Conservation (phyloP, 495 filamentous ascomycete genomes). For the Hyaloscypha finlandica region DNA sequence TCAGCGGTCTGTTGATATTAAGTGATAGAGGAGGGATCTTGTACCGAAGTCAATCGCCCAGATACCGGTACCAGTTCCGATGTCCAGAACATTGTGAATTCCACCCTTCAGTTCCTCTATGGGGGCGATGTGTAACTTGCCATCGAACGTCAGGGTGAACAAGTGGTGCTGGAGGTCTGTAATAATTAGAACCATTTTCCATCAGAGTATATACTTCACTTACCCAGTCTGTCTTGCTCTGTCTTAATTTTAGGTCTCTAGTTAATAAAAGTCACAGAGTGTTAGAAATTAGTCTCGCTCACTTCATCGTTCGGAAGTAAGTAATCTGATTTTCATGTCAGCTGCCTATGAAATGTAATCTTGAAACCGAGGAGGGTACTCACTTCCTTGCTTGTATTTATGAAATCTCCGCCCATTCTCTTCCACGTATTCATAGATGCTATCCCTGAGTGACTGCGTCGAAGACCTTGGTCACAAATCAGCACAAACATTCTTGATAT, state of each 20-base stretch:
- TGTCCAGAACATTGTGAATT: constrained; percentile 26
- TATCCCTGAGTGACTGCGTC: constrained; percentile 10
- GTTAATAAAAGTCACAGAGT: not conserved
- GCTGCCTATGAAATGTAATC: constrained; percentile 15
- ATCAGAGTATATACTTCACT: not conserved
- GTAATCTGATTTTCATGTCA: constrained; percentile 34
- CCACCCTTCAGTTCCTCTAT: not conserved
- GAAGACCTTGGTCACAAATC: constrained; percentile 1
- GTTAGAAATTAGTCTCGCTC: not conserved
- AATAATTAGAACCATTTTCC: not conserved
- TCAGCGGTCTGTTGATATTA: not conserved
- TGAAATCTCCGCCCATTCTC: constrained; percentile 43
- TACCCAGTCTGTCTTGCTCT: constrained; percentile 18
- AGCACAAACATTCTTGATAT: not conserved
- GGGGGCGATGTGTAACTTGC: constrained; percentile 21
- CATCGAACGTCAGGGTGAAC: constrained; percentile 11
- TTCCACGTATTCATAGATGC: constrained; percentile 32
- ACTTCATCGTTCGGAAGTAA: constrained; percentile 41
- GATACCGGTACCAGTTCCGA: constrained; percentile 32
- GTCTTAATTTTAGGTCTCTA: not conserved
- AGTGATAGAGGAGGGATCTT: not conserved
- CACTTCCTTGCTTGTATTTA: constrained; percentile 41
- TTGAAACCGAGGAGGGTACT: constrained; percentile 23
- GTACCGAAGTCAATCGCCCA: constrained; percentile 59
- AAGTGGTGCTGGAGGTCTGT: constrained; percentile 51